Percentiles rank a stretch among this genome's conserved stretches.
Evolutionary conservation across 2,329 filamentous ascomycete species (phyloP).

Genomic region (Sarocladium strictum): DNA sequence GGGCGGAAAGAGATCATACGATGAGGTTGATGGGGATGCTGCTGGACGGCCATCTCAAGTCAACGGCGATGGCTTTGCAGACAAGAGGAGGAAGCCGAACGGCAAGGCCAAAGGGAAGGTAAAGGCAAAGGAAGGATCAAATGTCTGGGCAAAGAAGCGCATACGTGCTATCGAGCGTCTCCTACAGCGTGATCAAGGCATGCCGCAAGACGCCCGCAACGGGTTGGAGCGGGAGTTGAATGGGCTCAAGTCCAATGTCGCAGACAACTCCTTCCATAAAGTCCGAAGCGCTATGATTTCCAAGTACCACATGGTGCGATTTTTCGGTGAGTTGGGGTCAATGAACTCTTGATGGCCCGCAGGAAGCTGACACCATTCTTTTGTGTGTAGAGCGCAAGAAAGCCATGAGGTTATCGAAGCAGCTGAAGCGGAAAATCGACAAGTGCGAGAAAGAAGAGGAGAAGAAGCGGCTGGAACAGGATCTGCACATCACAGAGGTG

Average conservation of each 20-base stretch:
- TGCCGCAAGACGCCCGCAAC: constrained; percentile 62
- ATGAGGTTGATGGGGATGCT: constrained; percentile 19
- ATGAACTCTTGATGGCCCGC: no score
- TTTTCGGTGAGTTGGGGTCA: constrained; percentile 72
- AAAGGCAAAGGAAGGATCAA: constrained; percentile 38
- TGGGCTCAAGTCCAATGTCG: constrained; percentile 59
- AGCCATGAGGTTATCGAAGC: constrained; percentile 60
- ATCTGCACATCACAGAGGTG: constrained; percentile 64
- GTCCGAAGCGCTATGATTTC: constrained; percentile 63
- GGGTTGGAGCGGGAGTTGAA: constrained; percentile 69
- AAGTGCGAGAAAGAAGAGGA: constrained; percentile 45
- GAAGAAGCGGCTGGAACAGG: constrained; percentile 41
- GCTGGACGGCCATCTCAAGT: constrained; percentile 13
- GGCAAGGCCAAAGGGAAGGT: constrained; percentile 33
- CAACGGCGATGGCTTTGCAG: constrained; percentile 12
- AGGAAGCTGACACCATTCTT: no score
- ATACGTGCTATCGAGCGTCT: constrained; percentile 64
- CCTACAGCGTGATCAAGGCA: constrained; percentile 52
- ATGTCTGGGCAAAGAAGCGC: constrained; percentile 64
- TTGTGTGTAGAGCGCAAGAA: constrained; percentile 66
- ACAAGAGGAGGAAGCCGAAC: constrained; percentile 29
- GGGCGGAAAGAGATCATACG: constrained; percentile 25
- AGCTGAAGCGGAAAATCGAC: constrained; percentile 53
- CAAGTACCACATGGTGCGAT: constrained; percentile 78
- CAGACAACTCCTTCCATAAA: constrained; percentile 52